phyloP scores from a whole-genome alignment of 176 grass and related monocot species.

The Musa itinerans region DNA sequence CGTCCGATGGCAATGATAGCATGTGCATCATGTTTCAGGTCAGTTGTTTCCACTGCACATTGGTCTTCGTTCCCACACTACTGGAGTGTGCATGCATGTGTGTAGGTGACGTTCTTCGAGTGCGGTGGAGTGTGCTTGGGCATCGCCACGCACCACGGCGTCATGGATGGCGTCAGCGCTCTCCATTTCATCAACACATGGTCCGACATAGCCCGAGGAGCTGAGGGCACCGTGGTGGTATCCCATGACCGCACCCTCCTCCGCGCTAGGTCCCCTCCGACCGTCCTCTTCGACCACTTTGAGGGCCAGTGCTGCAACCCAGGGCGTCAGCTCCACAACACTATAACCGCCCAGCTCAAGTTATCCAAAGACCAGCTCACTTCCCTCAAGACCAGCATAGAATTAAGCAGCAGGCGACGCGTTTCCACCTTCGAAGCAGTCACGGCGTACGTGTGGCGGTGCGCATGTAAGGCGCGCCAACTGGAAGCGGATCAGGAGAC shows the following conservation, averaged over 20 bases:
- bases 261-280: constrained; percentile 10
- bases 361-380: constrained; percentile 22
- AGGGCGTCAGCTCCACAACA: not conserved
- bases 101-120: constrained; percentile 35
- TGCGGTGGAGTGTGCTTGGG: constrained; percentile 49
- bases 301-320: constrained; percentile 18
- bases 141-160: constrained; percentile 48
- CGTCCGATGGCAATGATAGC: not conserved
- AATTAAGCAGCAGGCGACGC: constrained; percentile 13
- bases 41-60: too few species aligned
- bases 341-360: constrained; percentile 26
- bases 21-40: not conserved
- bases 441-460: constrained; percentile 37
- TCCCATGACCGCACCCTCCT: constrained; percentile 45
- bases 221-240: not conserved
- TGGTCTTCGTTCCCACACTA: not conserved
- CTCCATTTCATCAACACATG: constrained; percentile 51
- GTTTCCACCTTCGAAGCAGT: constrained; percentile 36
- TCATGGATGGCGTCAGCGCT: constrained; percentile 39
- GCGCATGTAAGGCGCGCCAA: constrained; percentile 38
- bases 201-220: constrained; percentile 27
- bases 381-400: constrained; percentile 16
- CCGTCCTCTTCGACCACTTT: constrained; percentile 28
- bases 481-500: constrained; percentile 21
- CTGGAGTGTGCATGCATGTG: not conserved